A percentile compares a stretch with the other conserved stretches of the same genome.
Evolutionary conservation across 2,329 filamentous ascomycete genomes (phyloP).

Genomic region (Canariomyces notabilis): DNA sequence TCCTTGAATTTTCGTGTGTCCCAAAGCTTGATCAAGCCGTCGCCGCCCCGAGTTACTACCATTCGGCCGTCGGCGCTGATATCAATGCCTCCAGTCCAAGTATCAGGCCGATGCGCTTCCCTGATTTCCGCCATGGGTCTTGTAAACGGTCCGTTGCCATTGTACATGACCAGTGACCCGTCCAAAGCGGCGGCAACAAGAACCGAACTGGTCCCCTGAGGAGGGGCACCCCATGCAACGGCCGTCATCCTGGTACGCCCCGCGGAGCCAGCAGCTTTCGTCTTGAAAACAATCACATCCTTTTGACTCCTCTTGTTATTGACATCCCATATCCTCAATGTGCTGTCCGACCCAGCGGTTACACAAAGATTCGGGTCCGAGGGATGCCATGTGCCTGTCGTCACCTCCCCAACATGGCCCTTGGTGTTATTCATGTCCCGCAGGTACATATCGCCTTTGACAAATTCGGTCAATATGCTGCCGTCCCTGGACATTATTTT

Average conservation of each 20-base stretch:
- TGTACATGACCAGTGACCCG: slow-evolving; percentile 87
- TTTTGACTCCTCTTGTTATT: slow-evolving; percentile 87
- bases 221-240: slow-evolving; percentile 75
- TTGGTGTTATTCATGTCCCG: slow-evolving; percentile 97
- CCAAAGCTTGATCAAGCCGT: slow-evolving; percentile 93
- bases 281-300: slow-evolving; percentile 94
- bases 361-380: slow-evolving; percentile 78
- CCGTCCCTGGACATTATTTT: slow-evolving; percentile 88
- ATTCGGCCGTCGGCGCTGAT: slow-evolving; percentile 87
- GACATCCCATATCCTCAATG: slow-evolving; percentile 92
- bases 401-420: slow-evolving; percentile 89
- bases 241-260: slow-evolving; percentile 92
- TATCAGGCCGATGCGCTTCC: slow-evolving; percentile 74
- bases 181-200: slow-evolving; percentile 81
- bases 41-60: slow-evolving; percentile 84
- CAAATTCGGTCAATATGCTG: slow-evolving; percentile 77
- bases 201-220: slow-evolving; percentile 72
- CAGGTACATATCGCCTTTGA: slow-evolving; percentile 98
- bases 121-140: slow-evolving; percentile 77
- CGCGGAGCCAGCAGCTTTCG: slow-evolving; percentile 77
- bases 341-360: slow-evolving; percentile 92
- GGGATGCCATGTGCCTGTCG: slow-evolving; percentile 86
- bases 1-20: slow-evolving; percentile 93
- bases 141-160: slow-evolving; percentile 78
- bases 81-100: slow-evolving; percentile 89